Base-by-base conservation (phyloP, 2,329 filamentous ascomycete species). In the Penicillium freii region DNA sequence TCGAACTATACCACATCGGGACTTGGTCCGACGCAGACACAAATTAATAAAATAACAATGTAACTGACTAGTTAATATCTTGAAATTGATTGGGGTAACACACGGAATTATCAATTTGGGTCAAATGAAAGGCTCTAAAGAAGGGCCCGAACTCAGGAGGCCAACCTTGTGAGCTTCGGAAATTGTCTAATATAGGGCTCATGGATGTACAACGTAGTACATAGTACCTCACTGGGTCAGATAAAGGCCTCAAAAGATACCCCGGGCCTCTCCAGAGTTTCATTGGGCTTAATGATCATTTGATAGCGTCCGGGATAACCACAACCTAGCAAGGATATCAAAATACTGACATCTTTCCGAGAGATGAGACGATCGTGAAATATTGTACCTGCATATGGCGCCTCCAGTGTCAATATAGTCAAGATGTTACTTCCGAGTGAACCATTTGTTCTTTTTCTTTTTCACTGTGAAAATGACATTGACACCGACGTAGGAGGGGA, bases 321-420 rank as follows among this genome's bases (percentile, higher is more conserved):
- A 29, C 21, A 21, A 10, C 13, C 46, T 51, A 39, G 27, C 23
- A 15, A 40, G n/a, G 21, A 19, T 29, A 19, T 10, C 45, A 9
- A 33, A 38, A 29, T 31, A 10, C 21, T 31, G 13, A 5, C n/a
- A 51, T 44, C 19, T 9, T 9, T 43, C 19, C 36, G 29, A 29
- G 34, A 23, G n/a, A 15, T 27, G 19, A 29, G 11, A 43, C 45
- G 38, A 23, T 55, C 46, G 13, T 44, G 44, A 8, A 13, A 31
- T 9, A 17, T 40, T n/a, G 51, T 57, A 57, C 55, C 55, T 57
- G 55, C 55, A 49, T 57, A 43, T 15, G 11, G 19, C 10, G 15
- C 19, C 11, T 25, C n/a, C 17, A 23, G 3, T 42, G 23, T 31
- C 21, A 31, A 51, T 1, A 33, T 19, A 25, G 15, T 19, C 13